These are phyloP conservation scores for Trametes elegans DNA, from an alignment of 768 basidiomycete species.

Conservation along the genomic window DNA sequence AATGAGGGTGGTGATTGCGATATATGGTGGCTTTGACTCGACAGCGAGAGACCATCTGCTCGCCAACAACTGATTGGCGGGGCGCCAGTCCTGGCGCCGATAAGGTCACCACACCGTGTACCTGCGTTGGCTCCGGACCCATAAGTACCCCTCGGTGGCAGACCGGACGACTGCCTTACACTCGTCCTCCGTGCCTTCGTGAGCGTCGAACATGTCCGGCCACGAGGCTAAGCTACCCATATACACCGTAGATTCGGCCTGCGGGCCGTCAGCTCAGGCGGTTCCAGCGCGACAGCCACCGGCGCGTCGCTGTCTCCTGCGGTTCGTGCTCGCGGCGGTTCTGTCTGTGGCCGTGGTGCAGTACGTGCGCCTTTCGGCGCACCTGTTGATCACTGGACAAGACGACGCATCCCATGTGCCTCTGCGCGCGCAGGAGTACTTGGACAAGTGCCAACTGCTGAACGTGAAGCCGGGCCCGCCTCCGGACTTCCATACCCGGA, in stretches of 20 bases:
- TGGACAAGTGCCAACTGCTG: slow-evolving; percentile 46
- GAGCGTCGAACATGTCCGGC: neutral
- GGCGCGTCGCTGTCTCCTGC: neutral
- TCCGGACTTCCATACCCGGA: slow-evolving; percentile 45
- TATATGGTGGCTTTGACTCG: neutral
- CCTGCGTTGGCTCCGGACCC: no score
- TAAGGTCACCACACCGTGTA: neutral
- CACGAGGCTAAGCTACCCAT: slow-evolving; percentile 1
- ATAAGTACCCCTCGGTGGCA: neutral
- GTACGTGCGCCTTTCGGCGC: neutral
- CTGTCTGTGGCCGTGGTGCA: neutral
- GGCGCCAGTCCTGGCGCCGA: neutral
- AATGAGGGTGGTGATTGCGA: no score
- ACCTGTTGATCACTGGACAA: neutral
- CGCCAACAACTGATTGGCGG: neutral
- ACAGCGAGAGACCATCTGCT: neutral
- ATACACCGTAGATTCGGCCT: no score
- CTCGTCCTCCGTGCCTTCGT: neutral
- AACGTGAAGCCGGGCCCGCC: slow-evolving; percentile 42
- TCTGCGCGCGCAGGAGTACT: slow-evolving; percentile 27
- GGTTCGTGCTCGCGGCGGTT: neutral
- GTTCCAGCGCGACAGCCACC: neutral
- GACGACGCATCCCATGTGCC: neutral
- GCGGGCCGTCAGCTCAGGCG: neutral
- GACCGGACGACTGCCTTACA: neutral